A percentile compares a stretch with the other conserved stretches of the same genome.
Evolutionary conservation across 768 basidiomycete genomes (phyloP).

Genomic region (Boletus speciosus): DNA sequence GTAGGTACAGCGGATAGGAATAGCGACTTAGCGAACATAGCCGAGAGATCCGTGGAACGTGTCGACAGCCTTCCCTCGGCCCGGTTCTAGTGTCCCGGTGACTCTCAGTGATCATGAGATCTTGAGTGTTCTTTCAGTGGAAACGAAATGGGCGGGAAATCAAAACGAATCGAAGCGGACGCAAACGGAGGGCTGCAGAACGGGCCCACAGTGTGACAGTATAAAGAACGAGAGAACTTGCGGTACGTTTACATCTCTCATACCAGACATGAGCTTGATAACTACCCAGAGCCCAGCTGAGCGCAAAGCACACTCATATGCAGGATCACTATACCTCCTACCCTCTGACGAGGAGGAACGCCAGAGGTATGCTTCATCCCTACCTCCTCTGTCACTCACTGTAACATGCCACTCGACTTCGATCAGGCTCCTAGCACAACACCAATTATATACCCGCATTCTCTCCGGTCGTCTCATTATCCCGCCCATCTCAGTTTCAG

Average conservation of each 20-base stretch:
- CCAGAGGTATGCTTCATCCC: conserved; percentile 11
- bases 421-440: conserved; percentile 12
- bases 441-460: conserved; percentile 18
- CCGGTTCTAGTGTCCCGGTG: too few relatives aligned
- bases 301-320: conserved; percentile 19
- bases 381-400: too few relatives aligned
- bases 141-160: too few relatives aligned
- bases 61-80: too few relatives aligned
- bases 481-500: conserved; percentile 11
- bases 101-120: too few relatives aligned
- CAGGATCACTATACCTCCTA: conserved; percentile 21
- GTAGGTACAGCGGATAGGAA: too few relatives aligned
- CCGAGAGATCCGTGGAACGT: too few relatives aligned
- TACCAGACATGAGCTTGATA: conserved; percentile 5
- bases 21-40: too few relatives aligned
- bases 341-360: conserved; percentile 28
- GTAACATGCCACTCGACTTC: background rate
- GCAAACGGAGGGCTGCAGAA: too few relatives aligned
- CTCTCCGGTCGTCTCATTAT: conserved; percentile 23
- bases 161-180: too few relatives aligned
- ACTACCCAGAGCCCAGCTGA: background rate
- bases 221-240: background rate
- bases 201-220: too few relatives aligned
- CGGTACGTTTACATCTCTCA: background rate
- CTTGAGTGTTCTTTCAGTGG: too few relatives aligned